phyloP scores from a whole-genome alignment of 1,284 basidiomycete species.

The Microbotryum saponariae region DNA sequence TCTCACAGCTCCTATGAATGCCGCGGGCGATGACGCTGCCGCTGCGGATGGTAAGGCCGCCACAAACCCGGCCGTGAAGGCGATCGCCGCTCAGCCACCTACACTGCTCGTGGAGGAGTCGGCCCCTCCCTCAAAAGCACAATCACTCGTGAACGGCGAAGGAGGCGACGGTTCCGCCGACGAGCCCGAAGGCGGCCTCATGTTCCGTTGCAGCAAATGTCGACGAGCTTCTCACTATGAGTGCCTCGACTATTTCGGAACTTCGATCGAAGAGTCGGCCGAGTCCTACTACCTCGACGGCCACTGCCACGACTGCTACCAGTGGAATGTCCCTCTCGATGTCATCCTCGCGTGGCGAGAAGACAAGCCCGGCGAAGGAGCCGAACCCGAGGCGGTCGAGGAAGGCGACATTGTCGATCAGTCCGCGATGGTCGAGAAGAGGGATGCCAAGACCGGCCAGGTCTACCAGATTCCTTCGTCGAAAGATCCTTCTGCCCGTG shows the following conservation, averaged over 20 bases:
- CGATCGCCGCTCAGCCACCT: neutral
- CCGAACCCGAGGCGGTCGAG: slow-evolving; percentile 4
- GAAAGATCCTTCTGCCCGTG: slow-evolving; percentile 65
- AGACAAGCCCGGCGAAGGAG: slow-evolving; percentile 9
- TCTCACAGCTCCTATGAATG: neutral
- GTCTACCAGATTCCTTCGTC: slow-evolving; percentile 49
- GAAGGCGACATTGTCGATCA: slow-evolving; percentile 20
- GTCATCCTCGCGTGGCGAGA: slow-evolving; percentile 74
- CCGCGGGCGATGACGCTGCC: slow-evolving; percentile 3
- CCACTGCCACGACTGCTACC: slow-evolving; percentile 71
- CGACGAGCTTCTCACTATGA: slow-evolving; percentile 31
- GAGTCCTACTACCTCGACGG: slow-evolving; percentile 47
- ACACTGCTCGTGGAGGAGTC: too few relatives aligned
- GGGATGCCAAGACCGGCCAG: slow-evolving; percentile 46
- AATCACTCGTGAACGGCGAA: too few relatives aligned
- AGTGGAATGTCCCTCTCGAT: slow-evolving; percentile 64
- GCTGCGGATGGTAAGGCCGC: neutral
- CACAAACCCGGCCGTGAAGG: neutral
- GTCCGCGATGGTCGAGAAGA: slow-evolving; percentile 47
- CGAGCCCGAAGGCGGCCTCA: slow-evolving; percentile 7
- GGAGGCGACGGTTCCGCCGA: neutral
- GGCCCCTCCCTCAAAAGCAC: too few relatives aligned
- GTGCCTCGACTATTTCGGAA: slow-evolving; percentile 24
- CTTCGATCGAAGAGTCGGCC: slow-evolving; percentile 4
- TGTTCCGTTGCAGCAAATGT: slow-evolving; percentile 31